Evolutionary conservation across 108 stramenopile genomes (phyloP).

Genomic region (Cyclotella cryptica): DNA sequence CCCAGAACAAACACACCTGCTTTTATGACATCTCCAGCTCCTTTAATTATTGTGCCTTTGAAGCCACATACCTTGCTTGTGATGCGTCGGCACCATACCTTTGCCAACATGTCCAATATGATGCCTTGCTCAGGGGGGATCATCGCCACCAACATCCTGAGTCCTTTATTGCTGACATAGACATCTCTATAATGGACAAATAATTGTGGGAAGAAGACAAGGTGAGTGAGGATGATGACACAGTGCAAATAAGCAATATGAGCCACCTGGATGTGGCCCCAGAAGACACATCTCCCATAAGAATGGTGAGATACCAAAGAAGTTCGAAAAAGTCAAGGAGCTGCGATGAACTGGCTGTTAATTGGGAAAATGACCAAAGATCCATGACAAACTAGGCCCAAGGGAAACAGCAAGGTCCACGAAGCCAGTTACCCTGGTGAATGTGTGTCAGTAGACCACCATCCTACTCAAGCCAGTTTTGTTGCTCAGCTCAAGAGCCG

Average conservation of each 20-base stretch:
- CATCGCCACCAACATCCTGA: neutral
- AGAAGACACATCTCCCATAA: constrained; percentile 3
- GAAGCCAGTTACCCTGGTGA: too few relatives aligned
- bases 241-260: neutral
- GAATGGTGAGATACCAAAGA: constrained; percentile 20
- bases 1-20: constrained; percentile 18
- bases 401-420: too few relatives aligned
- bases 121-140: neutral
- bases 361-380: neutral
- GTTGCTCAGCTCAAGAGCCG: too few relatives aligned
- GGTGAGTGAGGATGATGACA: constrained; percentile 3
- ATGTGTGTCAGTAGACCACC: too few relatives aligned
- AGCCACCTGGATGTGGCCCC: neutral
- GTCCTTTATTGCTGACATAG: constrained; percentile 3
- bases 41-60: constrained; percentile 11
- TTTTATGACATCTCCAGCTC: neutral
- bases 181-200: neutral
- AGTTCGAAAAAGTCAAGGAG: constrained; percentile 8
- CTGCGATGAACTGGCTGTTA: constrained; percentile 25
- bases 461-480: too few relatives aligned
- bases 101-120: neutral
- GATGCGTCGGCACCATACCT: neutral
- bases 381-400: too few relatives aligned
- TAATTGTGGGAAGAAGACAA: neutral
- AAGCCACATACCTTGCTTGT: constrained; percentile 6